These are phyloP conservation scores for Stagonosporopsis cucurbitacearum DNA, from an alignment of 2,329 filamentous ascomycete genomes.

Conservation along the genomic window DNA sequence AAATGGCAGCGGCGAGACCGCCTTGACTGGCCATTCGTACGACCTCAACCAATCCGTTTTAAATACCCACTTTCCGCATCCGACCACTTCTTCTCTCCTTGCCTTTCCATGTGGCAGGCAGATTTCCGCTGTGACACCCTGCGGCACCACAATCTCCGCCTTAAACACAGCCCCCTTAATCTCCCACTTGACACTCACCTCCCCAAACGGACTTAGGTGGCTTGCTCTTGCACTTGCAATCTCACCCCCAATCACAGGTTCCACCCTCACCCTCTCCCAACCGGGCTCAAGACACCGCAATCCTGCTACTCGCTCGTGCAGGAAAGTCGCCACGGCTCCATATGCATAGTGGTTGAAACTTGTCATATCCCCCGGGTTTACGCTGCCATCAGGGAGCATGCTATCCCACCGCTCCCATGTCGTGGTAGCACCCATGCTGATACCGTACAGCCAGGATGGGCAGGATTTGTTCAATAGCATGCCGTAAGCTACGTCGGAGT, in stretches of 20 bases:
- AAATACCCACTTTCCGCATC: conserved; percentile 1
- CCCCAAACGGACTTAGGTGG: not conserved
- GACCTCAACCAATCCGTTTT: not conserved
- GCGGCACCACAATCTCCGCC: conserved; percentile 1
- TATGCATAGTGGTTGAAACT: conserved; percentile 39
- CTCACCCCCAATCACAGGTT: not conserved
- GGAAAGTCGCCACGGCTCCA: conserved; percentile 54
- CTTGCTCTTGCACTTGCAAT: not conserved
- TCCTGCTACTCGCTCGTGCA: conserved; percentile 24
- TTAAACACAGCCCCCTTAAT: not conserved
- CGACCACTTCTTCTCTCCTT: not conserved
- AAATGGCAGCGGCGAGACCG: conserved; percentile 1
- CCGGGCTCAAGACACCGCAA: not conserved
- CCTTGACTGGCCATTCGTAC: conserved; percentile 3
- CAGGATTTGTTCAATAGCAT: conserved; percentile 51
- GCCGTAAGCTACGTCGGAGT: conserved; percentile 16
- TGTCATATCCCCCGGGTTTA: conserved; percentile 57
- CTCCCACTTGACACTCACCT: not conserved
- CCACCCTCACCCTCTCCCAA: not conserved
- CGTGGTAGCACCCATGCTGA: conserved; percentile 55
- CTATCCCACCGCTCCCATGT: conserved; percentile 61
- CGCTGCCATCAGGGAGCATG: conserved; percentile 51
- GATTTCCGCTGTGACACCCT: not conserved
- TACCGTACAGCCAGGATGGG: conserved; percentile 58
- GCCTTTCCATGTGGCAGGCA: not conserved